A percentile compares a stretch with the other conserved stretches of the same genome.
Evolutionary conservation across 169 alveolate species (phyloP).

Genomic region (Eimeria acervulina): DNA sequence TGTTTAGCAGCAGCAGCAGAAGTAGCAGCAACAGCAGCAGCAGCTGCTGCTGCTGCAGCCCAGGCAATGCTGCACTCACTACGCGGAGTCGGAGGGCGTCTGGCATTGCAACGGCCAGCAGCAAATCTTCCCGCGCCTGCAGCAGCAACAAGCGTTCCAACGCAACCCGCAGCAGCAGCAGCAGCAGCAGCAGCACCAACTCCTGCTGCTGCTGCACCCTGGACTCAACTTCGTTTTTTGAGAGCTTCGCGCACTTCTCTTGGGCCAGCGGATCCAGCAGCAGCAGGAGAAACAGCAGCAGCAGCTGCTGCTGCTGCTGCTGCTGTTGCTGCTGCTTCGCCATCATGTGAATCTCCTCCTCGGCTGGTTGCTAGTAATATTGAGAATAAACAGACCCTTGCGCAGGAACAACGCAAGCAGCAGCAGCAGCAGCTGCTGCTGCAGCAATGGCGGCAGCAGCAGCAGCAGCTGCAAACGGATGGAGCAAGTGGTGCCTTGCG

Average conservation of each 20-base stretch:
- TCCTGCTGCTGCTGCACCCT: neutral
- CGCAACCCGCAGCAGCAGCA: neutral
- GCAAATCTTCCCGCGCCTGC: neutral
- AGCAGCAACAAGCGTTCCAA: neutral
- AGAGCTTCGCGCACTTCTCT: neutral
- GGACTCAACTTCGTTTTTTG: neutral
- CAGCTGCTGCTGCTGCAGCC: neutral
- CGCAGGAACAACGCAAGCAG: neutral
- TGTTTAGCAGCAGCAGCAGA: conserved; percentile 2
- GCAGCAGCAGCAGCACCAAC: conserved; percentile 7
- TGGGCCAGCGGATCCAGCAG: neutral
- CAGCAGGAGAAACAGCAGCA: neutral
- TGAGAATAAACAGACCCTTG: neutral
- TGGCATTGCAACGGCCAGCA: conserved; percentile 43
- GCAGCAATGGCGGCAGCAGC: neutral
- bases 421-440: neutral
- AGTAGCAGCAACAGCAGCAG: neutral
- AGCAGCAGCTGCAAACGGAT: neutral
- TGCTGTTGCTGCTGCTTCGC: neutral
- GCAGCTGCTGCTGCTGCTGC: neutral
- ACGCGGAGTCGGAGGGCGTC: conserved; percentile 14
- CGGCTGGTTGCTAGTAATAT: neutral
- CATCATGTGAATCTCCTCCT: neutral
- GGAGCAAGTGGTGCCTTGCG: neutral
- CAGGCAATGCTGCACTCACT: conserved; percentile 19